A percentile compares a stretch with the other conserved stretches of the same genome.
Evolutionary conservation across 129 eudicot genomes (phyloP).

Genomic region (Solidago caesia): DNA sequence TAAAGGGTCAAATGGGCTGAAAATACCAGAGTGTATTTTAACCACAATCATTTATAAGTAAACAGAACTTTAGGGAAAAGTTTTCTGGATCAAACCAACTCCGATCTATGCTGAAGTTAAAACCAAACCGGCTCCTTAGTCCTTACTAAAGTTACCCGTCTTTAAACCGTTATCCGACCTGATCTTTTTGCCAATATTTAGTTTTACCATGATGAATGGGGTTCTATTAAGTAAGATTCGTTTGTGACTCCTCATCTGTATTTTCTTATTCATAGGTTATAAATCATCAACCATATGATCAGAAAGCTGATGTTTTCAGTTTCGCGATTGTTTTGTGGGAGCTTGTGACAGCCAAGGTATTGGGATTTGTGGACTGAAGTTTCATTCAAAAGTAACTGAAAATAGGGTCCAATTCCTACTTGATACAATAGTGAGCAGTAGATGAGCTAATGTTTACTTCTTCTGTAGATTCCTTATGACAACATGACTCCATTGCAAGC

Average conservation of each 20-base stretch:
- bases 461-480: slow-evolving; percentile 80
- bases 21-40: neutral
- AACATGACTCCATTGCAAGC: slow-evolving; percentile 97
- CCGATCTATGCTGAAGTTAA: no score
- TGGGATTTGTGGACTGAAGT: slow-evolving; percentile 2
- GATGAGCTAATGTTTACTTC: slow-evolving; percentile 1
- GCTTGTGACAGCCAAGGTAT: slow-evolving; percentile 85
- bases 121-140: neutral
- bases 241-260: slow-evolving; percentile 3
- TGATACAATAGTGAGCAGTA: slow-evolving; percentile 9
- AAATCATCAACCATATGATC: slow-evolving; percentile 92
- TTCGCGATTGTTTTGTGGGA: slow-evolving; percentile 98
- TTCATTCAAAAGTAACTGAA: slow-evolving; percentile 4
- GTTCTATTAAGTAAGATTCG: neutral
- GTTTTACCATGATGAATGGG: neutral
- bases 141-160: neutral
- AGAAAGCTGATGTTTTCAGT: slow-evolving; percentile 91
- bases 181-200: neutral
- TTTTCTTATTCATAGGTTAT: slow-evolving; percentile 50
- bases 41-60: neutral
- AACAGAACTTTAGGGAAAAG: neutral
- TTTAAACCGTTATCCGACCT: neutral
- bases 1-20: neutral
- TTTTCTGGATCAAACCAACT: neutral
- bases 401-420: neutral